Conservation (phyloP, 305 asterid species). For the Fraxinus velutina region DNA sequence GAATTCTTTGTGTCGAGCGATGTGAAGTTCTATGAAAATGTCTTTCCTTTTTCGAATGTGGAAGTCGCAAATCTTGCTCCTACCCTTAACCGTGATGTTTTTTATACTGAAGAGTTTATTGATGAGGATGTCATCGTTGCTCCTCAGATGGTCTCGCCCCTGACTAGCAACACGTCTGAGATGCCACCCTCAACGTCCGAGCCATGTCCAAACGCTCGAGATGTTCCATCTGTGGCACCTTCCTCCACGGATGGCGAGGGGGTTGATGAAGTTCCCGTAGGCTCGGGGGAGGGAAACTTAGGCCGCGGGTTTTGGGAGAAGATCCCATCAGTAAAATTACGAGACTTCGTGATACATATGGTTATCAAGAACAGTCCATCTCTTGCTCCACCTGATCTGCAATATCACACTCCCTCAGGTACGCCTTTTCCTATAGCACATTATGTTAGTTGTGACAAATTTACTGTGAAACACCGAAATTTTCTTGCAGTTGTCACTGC, state of each 20-base stretch:
- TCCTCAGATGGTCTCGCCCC: not conserved
- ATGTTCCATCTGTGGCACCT: too few species aligned
- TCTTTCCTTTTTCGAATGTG: not conserved
- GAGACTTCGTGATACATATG: not conserved
- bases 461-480: not conserved
- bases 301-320: too few species aligned
- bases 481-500: conserved; percentile 2
- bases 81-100: not conserved
- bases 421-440: conserved; percentile 1
- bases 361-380: not conserved
- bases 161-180: not conserved
- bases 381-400: not conserved
- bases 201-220: too few species aligned
- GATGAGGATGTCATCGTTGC: not conserved
- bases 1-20: conserved; percentile 7
- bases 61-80: not conserved
- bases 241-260: too few species aligned
- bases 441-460: conserved; percentile 4
- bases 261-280: too few species aligned
- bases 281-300: too few species aligned
- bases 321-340: not conserved
- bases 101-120: not conserved
- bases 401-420: not conserved
- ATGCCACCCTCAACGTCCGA: not conserved
- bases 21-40: conserved; percentile 6